Base-by-base conservation (phyloP, 352 stramenopile genomes). In the Globisporangium echinulatum region DNA sequence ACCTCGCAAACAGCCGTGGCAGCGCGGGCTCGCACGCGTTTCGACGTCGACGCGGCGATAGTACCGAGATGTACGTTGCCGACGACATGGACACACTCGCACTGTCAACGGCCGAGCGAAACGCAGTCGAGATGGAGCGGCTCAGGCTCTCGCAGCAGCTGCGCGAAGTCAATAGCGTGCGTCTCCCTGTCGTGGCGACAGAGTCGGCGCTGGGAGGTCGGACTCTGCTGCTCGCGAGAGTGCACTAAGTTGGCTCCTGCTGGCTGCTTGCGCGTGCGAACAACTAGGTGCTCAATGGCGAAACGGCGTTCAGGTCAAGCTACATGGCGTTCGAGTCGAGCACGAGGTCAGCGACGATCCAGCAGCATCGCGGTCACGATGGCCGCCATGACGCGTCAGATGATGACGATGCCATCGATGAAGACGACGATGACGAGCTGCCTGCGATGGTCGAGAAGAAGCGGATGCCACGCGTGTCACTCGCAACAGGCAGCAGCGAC, bases 81-180 rank as follows among this genome's bases (percentile, higher is more conserved):
- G 38, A 58, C 57, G 14, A 13, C 64, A 48, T 33, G 48, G 38
- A 63, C 2, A 61, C 60, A 9, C n/a, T 39, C 33, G 47, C 49
- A 0, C 61, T 76, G 13, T 81, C 75, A 25, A 75, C 74, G 15
- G 52, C 69, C 5, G 68, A 88, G 51, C 75, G 64, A 36, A 88
- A 88, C 49, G 57, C 74, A 17, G 77, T 66, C 3, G 75, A 88
- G 67, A 64, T 88, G 19, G 79, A 88, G 58, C 89, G 86, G 52
- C 67, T 88, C 4, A 64, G 68, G 4, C 67, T 89, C 49, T 85
- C 81, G 3, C 81, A 89, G 53, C 73, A 74, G 38, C 73, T 91
- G 25, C 79, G 74, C 3, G 75, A 91, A 70, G 72, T 89, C 38
- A 88, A 91, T 54, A 77, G 77, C 59, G 79, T 89, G 71, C 55